These are phyloP conservation scores for Phytophthora citricola DNA, from an alignment of 352 stramenopile species.

Conservation along the genomic window DNA sequence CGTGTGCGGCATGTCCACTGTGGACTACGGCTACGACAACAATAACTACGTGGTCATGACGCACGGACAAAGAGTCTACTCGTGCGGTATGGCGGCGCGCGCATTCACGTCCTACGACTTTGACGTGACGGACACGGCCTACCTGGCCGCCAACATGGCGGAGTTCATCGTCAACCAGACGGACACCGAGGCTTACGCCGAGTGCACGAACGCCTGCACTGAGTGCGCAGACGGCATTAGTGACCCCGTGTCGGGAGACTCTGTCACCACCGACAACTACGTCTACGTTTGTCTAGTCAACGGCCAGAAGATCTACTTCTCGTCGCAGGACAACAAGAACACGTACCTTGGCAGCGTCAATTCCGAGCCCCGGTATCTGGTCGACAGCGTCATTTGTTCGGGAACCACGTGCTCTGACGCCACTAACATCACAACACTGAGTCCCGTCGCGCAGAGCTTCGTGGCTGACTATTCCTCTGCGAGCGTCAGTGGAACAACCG, in stretches of 20 bases:
- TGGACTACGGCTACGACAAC: conserved; percentile 61
- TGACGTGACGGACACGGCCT: conserved; percentile 72
- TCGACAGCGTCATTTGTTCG: conserved; percentile 65
- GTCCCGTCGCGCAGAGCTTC: conserved; percentile 49
- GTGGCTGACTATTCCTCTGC: conserved; percentile 34
- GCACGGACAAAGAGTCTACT: conserved; percentile 76
- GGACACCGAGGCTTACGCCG: conserved; percentile 39
- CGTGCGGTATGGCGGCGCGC: conserved; percentile 75
- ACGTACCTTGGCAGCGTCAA: conserved; percentile 71
- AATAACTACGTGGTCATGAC: conserved; percentile 64
- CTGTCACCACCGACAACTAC: conserved; percentile 64
- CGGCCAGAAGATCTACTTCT: conserved; percentile 89
- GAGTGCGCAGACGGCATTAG: conserved; percentile 57
- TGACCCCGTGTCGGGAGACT: conserved; percentile 69
- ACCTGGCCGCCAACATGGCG: conserved; percentile 82
- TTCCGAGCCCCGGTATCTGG: conserved; percentile 51
- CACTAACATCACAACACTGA: conserved; percentile 63
- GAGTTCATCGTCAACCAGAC: conserved; percentile 51
- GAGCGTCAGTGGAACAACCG: conserved; percentile 24
- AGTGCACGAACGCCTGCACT: conserved; percentile 48
- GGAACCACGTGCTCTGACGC: conserved; percentile 63
- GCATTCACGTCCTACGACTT: conserved; percentile 54
- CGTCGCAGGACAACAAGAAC: conserved; percentile 68
- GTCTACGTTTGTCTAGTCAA: conserved; percentile 76
- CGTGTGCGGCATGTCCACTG: conserved; percentile 74